Evolutionary conservation across 768 basidiomycete genomes (phyloP), one percentile per base, ranked within the genome.

Genomic region (Chalciporus piperatus): DNA sequence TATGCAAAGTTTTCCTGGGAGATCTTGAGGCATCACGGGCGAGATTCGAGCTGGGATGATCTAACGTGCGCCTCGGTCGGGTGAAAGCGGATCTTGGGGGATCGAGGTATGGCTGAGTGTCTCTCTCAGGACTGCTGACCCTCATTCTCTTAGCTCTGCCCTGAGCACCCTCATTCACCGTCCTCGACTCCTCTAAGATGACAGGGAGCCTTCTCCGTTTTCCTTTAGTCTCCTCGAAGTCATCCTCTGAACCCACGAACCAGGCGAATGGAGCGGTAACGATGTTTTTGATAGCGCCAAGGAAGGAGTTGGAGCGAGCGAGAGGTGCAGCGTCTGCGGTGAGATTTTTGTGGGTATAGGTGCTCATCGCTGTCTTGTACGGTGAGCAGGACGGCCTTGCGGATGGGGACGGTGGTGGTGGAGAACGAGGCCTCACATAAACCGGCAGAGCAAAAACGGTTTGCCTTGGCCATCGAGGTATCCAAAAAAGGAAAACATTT

Each of bases 261-360:
- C 78, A 74, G 44, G 67, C 41, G 57, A 86, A 73, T 41, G 84
- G 82, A 17, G 82, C 81, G 28, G 83, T 78, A 55, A 87, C 84
- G 64, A 85, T 71, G 70, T 75, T 80, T 74, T 79, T 85, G 68
- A 87, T 77, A 42, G 82, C 67, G 45, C 81, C 82, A 39, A 85
- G 65, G 59, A 87, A 74, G 23, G 85, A 84, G 17, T 73, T 78
- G n/a, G 76, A 75, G 57, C 82, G 81, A 58, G 68, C 70, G 40
- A 83, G 62, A 11, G 74, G 55, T 58, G 68, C 49, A 61, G 74
- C 39, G 60, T 56, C 17, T 43, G n/a, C 6, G 35, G 47, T 48
- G 51, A 38, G 57, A 9, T 56, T 54, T 33, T 64, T 61, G 3
- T 63, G 65, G 57, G 66, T 63, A 59, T 70, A 59, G 0, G 63